Base-by-base conservation (phyloP, 2,329 filamentous ascomycete species). In the Cladosporium sphaerospermum region DNA sequence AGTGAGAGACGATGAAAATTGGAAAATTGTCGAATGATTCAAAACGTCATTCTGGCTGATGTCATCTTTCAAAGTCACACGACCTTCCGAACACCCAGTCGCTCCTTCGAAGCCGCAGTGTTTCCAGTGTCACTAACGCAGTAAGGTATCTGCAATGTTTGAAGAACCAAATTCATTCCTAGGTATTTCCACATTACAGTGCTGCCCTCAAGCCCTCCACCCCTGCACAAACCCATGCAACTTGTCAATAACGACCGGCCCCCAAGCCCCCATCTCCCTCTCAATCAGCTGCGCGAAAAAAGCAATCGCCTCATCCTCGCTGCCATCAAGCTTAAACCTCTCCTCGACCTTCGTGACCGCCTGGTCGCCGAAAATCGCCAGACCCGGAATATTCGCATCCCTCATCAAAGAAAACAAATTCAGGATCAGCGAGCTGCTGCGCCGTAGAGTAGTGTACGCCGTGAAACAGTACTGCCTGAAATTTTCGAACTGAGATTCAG, bases 391-490 rank as follows among this genome's bases (percentile, higher is more conserved):
- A 65, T 96, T 96, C 37, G 93, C 92, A 68, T 97, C 90, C 13
- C 95, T 87, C 93, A 99, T 99, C 54, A 99, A 77, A 64, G 88
- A 90, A 70, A 99, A 99, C 42, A 99, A 71, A 64, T 99, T 99
- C 28, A 99, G 78, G 39, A 99, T 95, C 58, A 99, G 76, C 61
- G 92, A 95, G 14, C 86, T 88, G 2, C 84, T 89, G 68, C 97
- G 96, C 54, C 93, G 83, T 41, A 99, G 75, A 1, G 93, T 91
- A 1, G 88, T 89, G 71, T 95, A 99, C 0, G 93, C 89, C 3
- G 95, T 87, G 71, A 96, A 96, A 69, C 90, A 96, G 70, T 97
- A 96, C 63, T 95, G 88, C 67, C 93, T 93, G 73, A 99, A 99
- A 50, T 86, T 82, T 41, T 85, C 78, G 69, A 96, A 99, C 57